These are phyloP conservation scores for Brassica nigra DNA, from an alignment of 345 rosid genomes.

Conservation along the genomic window DNA sequence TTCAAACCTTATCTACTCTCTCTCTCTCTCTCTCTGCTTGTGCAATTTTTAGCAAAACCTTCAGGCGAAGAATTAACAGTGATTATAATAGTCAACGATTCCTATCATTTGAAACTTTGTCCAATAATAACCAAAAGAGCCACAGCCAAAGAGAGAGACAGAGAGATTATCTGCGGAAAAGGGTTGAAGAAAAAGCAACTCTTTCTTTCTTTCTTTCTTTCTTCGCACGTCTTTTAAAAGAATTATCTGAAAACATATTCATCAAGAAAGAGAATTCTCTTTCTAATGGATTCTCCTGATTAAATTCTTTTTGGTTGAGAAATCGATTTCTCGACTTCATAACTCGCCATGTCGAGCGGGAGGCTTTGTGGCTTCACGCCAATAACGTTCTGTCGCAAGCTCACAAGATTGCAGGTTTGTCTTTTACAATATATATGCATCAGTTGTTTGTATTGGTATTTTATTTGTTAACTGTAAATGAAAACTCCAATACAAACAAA, in stretches of 20 bases:
- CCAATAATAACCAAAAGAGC: slow-evolving; percentile 35
- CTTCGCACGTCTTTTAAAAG: not conserved
- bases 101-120: slow-evolving; percentile 4
- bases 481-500: not conserved
- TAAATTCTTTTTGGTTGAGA: not conserved
- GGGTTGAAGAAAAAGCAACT: slow-evolving; percentile 1
- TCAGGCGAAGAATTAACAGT: slow-evolving; percentile 26
- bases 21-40: slow-evolving; percentile 11
- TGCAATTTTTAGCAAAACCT: slow-evolving; percentile 30
- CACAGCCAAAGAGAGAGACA: slow-evolving; percentile 8
- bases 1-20: slow-evolving; percentile 11
- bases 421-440: not conserved
- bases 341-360: slow-evolving; percentile 44
- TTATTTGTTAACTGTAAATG: not conserved
- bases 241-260: slow-evolving; percentile 15
- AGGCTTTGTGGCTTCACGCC: slow-evolving; percentile 53
- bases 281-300: slow-evolving; percentile 34
- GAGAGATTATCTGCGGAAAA: not conserved
- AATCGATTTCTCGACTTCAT: slow-evolving; percentile 27
- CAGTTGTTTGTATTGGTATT: not conserved
- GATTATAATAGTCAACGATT: slow-evolving; percentile 20
- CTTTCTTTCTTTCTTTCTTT: not conserved
- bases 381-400: slow-evolving; percentile 45
- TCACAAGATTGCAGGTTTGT: slow-evolving; percentile 50
- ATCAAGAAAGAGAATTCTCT: slow-evolving; percentile 30